phyloP scores from a whole-genome alignment of 179 eudicot genomes.

The Pouteria campechiana region DNA sequence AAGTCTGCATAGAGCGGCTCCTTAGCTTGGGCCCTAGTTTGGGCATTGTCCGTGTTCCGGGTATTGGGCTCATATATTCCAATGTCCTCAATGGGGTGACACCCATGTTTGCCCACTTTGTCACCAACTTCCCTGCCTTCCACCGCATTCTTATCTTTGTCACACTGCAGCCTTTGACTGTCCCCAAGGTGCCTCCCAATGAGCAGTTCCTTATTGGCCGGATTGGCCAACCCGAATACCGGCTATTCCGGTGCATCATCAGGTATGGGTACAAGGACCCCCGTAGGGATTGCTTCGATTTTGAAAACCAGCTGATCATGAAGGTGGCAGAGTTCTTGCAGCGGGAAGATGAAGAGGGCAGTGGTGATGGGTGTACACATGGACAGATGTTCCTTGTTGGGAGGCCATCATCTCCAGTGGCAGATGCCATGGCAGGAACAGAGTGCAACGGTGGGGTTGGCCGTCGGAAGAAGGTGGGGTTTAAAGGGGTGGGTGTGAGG shows the following conservation, averaged over 20 bases:
- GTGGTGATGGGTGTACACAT: conserved; percentile 1
- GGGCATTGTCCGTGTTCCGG: conserved; percentile 23
- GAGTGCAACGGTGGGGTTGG: not conserved
- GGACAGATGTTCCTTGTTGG: not conserved
- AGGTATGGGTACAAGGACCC: conserved; percentile 35
- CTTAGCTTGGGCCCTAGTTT: conserved; percentile 16
- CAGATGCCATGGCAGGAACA: not conserved
- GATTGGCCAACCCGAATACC: conserved; percentile 17
- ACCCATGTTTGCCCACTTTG: conserved; percentile 27
- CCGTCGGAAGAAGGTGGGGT: not conserved
- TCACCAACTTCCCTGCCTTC: conserved; percentile 29
- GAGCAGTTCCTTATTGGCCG: conserved; percentile 18
- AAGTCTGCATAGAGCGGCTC: conserved; percentile 21
- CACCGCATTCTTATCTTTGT: conserved; percentile 30
- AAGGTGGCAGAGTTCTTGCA: conserved; percentile 14
- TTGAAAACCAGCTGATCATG: conserved; percentile 19
- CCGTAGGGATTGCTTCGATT: conserved; percentile 14
- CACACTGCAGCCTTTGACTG: conserved; percentile 20
- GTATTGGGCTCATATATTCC: conserved; percentile 26
- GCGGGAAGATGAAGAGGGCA: conserved; percentile 1
- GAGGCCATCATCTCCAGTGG: not conserved
- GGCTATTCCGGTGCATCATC: conserved; percentile 19
- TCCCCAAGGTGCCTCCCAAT: conserved; percentile 15
- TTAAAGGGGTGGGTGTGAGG: not conserved
- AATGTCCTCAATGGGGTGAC: conserved; percentile 21